Base-by-base conservation (phyloP, 1,139 yeast species). In the Geotrichum cucujoidarum region DNA sequence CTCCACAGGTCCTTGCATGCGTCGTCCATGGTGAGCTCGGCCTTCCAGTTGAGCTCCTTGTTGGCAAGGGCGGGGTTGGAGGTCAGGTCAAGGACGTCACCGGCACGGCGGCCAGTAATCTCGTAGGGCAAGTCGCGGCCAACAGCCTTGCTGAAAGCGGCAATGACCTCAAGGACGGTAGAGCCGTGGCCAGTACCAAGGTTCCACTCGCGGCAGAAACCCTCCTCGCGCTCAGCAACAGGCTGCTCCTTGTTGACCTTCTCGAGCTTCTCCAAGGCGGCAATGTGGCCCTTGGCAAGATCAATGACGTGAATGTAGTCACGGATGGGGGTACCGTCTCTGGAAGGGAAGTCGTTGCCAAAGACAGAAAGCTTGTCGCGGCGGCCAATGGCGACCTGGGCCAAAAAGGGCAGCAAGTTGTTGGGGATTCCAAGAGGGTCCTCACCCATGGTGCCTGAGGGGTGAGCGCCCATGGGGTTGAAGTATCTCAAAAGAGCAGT, bases 391-490 rank as follows among this genome's bases (percentile, higher is more conserved):
- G 92, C 92, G 16, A 83, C 90, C 65, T 83, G 90, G 4, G 90
- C 85, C 62, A 84, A 73, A 63, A 70, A 82, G 2, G 94, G 94
- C 57, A 85, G 71, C 59, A 85, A 69, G 59, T 85, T 85, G 67
- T 83, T 84, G 49, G 92, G 92, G 46, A 80, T 74, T 24, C 90
- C 90, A 52, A 79, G 70, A 2, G 94, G 92, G 62, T 84, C 90
- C 62, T 85, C 94, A 37, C 94, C 94, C 57, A 85, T 72, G 33
- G 79, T 66, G 6, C 94, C 94, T 1, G 88, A 80, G 3, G 90
- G 87, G 62, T 85, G 94, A 13, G 94, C 92, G 30, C 95, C 95
- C 60, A 84, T 83, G 35, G 94, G 94, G 61, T 84, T 84, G 69
- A 83, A 84, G 65, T 84, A 85, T 51, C 94, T 74, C 60, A 85